A percentile compares a stretch with the other conserved stretches of the same genome.
Conservation (phyloP, 2,329 filamentous ascomycete species). For the Nothophaeocryptopus gaeumannii region DNA sequence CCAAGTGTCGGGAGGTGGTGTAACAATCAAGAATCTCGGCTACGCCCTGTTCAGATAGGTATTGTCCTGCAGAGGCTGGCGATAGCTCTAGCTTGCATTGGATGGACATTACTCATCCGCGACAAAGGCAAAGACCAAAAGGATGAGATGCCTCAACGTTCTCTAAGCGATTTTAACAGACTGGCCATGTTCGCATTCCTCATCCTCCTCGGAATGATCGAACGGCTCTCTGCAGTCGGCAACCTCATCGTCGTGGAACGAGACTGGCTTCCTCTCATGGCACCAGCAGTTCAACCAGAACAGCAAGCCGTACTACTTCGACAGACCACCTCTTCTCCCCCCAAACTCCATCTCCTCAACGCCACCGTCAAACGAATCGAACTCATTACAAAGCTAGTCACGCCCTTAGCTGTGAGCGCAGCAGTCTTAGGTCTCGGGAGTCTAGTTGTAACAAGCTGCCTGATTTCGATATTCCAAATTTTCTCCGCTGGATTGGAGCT, state of each 20-base stretch:
- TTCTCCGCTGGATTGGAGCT: neutral
- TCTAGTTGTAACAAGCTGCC: neutral
- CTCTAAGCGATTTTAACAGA: neutral
- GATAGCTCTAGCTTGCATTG: constrained; percentile 1
- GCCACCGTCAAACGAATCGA: constrained; percentile 9
- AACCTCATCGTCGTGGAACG: constrained; percentile 7
- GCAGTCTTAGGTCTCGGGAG: neutral
- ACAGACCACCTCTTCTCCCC: neutral
- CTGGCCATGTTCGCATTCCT: constrained; percentile 1
- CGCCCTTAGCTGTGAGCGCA: constrained; percentile 4
- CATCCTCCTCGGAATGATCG: constrained; percentile 7
- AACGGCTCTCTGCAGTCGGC: constrained; percentile 7
- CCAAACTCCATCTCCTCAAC: constrained; percentile 5
- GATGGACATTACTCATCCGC: constrained; percentile 3
- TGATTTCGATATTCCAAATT: neutral
- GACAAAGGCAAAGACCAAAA: neutral
- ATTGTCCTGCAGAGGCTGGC: constrained; percentile 5
- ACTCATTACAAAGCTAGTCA: constrained; percentile 8
- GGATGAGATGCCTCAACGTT: neutral
- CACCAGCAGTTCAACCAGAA: neutral
- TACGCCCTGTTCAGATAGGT: constrained; percentile 8
- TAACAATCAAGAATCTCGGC: neutral
- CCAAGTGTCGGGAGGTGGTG: constrained; percentile 5
- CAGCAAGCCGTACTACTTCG: neutral
- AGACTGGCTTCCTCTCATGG: constrained; percentile 6